Base-by-base conservation (phyloP, 768 basidiomycete genomes). In the Xerocomellus dryophilus region DNA sequence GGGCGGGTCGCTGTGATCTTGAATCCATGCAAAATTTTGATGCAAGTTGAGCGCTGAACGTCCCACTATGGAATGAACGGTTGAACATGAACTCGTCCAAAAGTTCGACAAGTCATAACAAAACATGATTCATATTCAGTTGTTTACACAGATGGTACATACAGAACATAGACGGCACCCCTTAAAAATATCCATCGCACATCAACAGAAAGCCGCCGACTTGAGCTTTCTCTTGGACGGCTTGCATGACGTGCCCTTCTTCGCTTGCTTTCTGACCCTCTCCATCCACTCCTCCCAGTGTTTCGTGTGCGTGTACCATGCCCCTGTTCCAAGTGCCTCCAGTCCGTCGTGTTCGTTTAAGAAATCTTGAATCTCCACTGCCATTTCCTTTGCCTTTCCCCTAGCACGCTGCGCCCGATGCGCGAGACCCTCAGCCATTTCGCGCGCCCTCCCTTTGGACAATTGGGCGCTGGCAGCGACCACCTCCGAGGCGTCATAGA, bases 321-420 rank as follows among this genome's bases (percentile, higher is more conserved):
- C 47, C 18, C 44, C 47, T 3, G n/a, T 46, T 12, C 54, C 61
- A 34, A 59, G 17, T 12, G 15, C 44, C 41, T 67, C 67, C 4
- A 59, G 17, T 4, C 48, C n/a, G 18, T 70, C 66, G 1, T 45
- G 50, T 8, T 68, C 67, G 29, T 41, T 63, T 57, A 67, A 35
- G 9, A 61, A 50, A 21, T 47, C 65, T 17, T 65, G 67, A 40
- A 70, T 46, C n/a, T 63, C 71, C 39, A 73, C 67, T 47, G 71
- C 77, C 54, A 83, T 59, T 43, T 71, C 66, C 56, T 72, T 74
- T 1, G 82, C 82, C 56, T 69, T 75, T 53, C 70, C 71, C 71
- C 66, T 76, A 25, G 82, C 82, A 57, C 70, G 62, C 43, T 61
- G 62, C 1, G 79, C 80, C 57, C 78, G 73, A 41, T 70, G 69